phyloP scores from a whole-genome alignment of 1,284 basidiomycete genomes.

The Vanrija pseudolonga region DNA sequence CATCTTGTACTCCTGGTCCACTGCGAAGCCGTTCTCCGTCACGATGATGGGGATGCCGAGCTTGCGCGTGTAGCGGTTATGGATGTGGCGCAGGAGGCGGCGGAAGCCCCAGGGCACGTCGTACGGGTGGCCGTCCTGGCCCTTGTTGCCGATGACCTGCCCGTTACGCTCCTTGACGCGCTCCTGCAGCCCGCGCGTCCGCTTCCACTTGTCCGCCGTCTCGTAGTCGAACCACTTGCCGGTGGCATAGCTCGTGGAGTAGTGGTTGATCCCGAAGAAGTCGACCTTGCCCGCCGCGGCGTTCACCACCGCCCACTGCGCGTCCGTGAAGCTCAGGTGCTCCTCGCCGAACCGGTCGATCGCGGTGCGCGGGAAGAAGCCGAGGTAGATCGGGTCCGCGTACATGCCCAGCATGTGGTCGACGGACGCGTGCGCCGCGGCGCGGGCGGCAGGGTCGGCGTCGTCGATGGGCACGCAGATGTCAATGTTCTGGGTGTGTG shows the following conservation, averaged over 20 bases:
- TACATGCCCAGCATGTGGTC: constrained; percentile 21
- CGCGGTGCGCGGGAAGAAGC: constrained; percentile 1
- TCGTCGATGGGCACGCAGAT: constrained; percentile 26
- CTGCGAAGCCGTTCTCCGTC: constrained; percentile 17
- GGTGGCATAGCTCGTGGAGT: constrained; percentile 16
- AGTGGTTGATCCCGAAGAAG: constrained; percentile 24
- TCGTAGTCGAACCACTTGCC: constrained; percentile 10
- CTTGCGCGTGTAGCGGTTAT: neutral
- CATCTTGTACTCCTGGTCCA: constrained; percentile 3
- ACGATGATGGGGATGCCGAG: constrained; percentile 15
- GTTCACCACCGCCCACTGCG: constrained; percentile 17
- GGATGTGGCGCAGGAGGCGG: constrained; percentile 12
- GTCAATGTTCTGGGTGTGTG: constrained; percentile 24
- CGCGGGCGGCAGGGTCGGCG: constrained; percentile 14
- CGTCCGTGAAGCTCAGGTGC: constrained; percentile 7
- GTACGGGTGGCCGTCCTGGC: constrained; percentile 29
- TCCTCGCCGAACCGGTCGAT: constrained; percentile 6
- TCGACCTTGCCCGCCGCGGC: constrained; percentile 2
- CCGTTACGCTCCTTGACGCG: constrained; percentile 22
- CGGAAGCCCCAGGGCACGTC: constrained; percentile 21
- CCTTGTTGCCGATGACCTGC: constrained; percentile 21
- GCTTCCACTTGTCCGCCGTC: constrained; percentile 7
- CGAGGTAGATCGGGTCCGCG: constrained; percentile 25
- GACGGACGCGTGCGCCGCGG: constrained; percentile 10
- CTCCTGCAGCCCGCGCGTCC: constrained; percentile 16